These are phyloP conservation scores for Schizosaccharomyces octosporus DNA, from an alignment of 805 yeast species.

Conservation along the genomic window DNA sequence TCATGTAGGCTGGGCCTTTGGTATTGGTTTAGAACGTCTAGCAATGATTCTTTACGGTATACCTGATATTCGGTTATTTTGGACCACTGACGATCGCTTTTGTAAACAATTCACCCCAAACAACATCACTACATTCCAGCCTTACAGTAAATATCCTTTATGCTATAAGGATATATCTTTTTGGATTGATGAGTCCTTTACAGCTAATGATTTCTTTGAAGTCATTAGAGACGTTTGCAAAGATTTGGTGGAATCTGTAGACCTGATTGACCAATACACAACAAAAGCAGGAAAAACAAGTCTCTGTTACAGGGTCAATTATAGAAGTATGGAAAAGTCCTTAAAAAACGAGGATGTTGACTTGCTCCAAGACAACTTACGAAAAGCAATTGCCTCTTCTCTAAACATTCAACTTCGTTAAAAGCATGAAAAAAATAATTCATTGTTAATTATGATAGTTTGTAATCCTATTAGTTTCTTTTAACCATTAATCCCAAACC, in stretches of 20 bases:
- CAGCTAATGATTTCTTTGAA: slow-evolving; percentile 85
- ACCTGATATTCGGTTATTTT: slow-evolving; percentile 81
- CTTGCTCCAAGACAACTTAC: slow-evolving; percentile 36
- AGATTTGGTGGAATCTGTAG: slow-evolving; percentile 70
- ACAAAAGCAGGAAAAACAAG: slow-evolving; percentile 58
- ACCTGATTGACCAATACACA: slow-evolving; percentile 49
- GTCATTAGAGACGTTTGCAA: slow-evolving; percentile 60
- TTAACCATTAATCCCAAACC: no score
- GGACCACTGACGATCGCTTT: slow-evolving; percentile 70
- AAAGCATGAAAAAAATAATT: not conserved
- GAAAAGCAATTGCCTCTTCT: not conserved
- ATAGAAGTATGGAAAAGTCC: slow-evolving; percentile 87
- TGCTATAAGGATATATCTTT: slow-evolving; percentile 71
- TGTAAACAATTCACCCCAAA: slow-evolving; percentile 43
- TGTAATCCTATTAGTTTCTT: no score
- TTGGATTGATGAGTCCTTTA: slow-evolving; percentile 50
- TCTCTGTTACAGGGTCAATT: slow-evolving; percentile 71
- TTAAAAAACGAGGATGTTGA: slow-evolving; percentile 71
- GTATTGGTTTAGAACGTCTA: slow-evolving; percentile 78
- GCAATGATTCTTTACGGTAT: slow-evolving; percentile 90
- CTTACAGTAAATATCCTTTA: slow-evolving; percentile 80
- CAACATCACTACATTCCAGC: slow-evolving; percentile 45
- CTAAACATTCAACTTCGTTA: not conserved
- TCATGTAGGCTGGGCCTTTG: slow-evolving; percentile 89
- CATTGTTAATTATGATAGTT: not conserved